Percentiles rank a stretch among this genome's conserved stretches.
Evolutionary conservation across 1,284 basidiomycete genomes (phyloP).

Genomic region (Melampsora larici-populina): DNA sequence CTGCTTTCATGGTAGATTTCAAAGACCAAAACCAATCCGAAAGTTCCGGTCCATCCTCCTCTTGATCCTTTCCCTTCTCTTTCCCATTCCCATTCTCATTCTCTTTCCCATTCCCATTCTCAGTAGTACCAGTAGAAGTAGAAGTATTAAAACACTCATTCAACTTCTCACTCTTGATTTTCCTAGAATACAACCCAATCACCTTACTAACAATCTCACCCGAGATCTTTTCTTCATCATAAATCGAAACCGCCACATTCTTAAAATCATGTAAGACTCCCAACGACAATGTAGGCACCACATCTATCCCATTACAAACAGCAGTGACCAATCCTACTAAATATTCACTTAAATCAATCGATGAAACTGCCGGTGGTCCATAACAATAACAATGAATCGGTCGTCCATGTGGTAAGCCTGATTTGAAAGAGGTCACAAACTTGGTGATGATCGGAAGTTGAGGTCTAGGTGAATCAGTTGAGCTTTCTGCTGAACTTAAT

Average conservation of each 20-base stretch:
- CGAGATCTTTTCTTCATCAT: conserved; percentile 55
- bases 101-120: no score
- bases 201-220: conserved; percentile 59
- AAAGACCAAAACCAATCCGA: conserved; percentile 56
- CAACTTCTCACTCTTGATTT: conserved; percentile 44
- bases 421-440: conserved; percentile 57
- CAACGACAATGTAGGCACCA: conserved; percentile 56
- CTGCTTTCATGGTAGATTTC: conserved; percentile 56
- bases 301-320: conserved; percentile 56
- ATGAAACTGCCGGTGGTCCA: conserved; percentile 56
- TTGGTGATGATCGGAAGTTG: conserved; percentile 55
- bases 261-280: conserved; percentile 58
- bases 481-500: conserved; percentile 28
- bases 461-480: conserved; percentile 40
- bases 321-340: conserved; percentile 57
- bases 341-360: conserved; percentile 56
- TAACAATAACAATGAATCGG: conserved; percentile 58
- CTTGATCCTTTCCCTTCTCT: conserved; percentile 17
- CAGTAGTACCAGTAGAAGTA: no score
- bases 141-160: conserved; percentile 10
- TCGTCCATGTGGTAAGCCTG: conserved; percentile 57
- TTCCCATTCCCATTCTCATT: no score
- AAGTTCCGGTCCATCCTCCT: conserved; percentile 41
- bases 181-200: conserved; percentile 50
- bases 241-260: conserved; percentile 56